Base-by-base conservation (phyloP, 73 alveolate species). In the Symbiodinium pilosum region DNA sequence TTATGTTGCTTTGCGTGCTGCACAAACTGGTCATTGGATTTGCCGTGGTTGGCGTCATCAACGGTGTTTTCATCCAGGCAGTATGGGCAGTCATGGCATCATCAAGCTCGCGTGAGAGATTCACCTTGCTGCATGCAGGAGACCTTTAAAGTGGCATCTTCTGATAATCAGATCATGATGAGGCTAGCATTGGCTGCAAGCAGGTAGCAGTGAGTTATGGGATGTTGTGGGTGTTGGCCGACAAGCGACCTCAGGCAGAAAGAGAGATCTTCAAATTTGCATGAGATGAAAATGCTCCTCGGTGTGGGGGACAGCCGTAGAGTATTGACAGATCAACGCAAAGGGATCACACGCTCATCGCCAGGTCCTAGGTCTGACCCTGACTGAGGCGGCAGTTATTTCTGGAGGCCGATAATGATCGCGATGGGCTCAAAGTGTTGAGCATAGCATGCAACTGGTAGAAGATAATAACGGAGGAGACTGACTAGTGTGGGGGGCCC, bases 11-110 rank as follows among this genome's bases (percentile, higher is more conserved):
- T 20, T 71, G 92, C 38, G 83, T 92, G 30, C 41, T 92, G 42
- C 98, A 92, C 84, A 92, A 92, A 92, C 84, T 92, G 92, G 92
- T 77, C 69, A 92, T 92, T 36, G 98, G 98, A 41, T 92, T 92
- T 47, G 98, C 98, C 1, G 98, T 92, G 21, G 98, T 92, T 26
- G 98, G 98, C 0, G 92, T 92, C 59, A 92, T 92, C 98, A 92
- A 92, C 39, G 98, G 98, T 68, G 98, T 92, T 2, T 92, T 92
- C 84, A 92, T 92, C 77, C 96, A 91, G 96, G 95, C 86, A 11
- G 41, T 71, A 30, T n/a, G 92, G 28, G 28, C 26, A 24, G 3
- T 44, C 71, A n/a, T 18, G 18, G n/a, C n/a, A n/a, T n/a, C 51
- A 30, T 41, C 41, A 69, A 32, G 41, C 8, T 16, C n/a, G 18